Conservation (phyloP, 2,329 filamentous ascomycete species). For the Magnaporthiopsis poae region DNA sequence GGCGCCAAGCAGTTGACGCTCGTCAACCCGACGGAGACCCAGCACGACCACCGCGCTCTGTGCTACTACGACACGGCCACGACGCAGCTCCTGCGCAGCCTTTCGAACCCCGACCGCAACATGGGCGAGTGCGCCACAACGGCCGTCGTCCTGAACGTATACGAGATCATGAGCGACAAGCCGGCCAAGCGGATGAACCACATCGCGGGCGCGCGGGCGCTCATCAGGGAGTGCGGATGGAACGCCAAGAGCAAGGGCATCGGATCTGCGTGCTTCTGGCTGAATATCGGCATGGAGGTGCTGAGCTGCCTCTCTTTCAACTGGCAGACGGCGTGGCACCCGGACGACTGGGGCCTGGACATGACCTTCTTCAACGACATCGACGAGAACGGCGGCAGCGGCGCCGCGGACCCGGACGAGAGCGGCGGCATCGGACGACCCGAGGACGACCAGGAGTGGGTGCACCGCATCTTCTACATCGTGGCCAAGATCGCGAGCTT, state of each 20-base stretch:
- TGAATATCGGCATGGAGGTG: constrained; percentile 86
- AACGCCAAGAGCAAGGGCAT: constrained; percentile 68
- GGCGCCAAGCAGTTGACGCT: constrained; percentile 72
- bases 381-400: constrained; percentile 13
- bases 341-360: constrained; percentile 80
- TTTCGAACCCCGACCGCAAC: constrained; percentile 78
- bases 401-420: not conserved
- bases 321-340: constrained; percentile 79
- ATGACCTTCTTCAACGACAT: constrained; percentile 47
- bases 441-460: constrained; percentile 68
- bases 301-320: constrained; percentile 78
- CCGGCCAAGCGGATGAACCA: constrained; percentile 78
- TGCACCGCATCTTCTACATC: constrained; percentile 79
- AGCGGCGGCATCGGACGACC: constrained; percentile 25
- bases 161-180: constrained; percentile 82
- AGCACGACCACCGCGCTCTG: constrained; percentile 66
- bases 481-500: constrained; percentile 82
- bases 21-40: constrained; percentile 48
- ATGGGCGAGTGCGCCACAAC: constrained; percentile 77
- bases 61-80: constrained; percentile 83
- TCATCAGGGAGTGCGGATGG: constrained; percentile 87
- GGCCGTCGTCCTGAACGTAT: constrained; percentile 80
- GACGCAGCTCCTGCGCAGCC: constrained; percentile 60
- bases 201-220: constrained; percentile 70
- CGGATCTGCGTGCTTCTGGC: constrained; percentile 84